A percentile compares a stretch with the other conserved stretches of the same genome.
These are phyloP conservation scores for Inga oerstediana DNA, from an alignment of 306 rosid genomes.

Conservation along the genomic window DNA sequence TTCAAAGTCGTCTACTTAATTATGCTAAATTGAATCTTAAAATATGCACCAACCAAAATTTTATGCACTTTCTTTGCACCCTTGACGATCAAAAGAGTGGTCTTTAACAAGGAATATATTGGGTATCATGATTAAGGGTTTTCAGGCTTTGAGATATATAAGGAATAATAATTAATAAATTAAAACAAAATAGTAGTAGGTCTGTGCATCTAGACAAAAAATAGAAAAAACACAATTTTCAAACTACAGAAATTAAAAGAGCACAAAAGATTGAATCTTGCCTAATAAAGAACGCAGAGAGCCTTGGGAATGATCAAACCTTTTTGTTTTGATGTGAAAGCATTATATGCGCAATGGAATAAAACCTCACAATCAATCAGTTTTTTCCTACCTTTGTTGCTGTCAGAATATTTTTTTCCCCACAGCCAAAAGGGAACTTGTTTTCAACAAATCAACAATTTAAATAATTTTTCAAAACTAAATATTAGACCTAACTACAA, in stretches of 20 bases:
- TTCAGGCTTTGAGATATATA: background rate
- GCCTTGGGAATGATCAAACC: conserved; percentile 35
- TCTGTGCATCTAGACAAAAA: no score
- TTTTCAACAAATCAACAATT: background rate
- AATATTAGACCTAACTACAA: background rate
- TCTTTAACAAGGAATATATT: background rate
- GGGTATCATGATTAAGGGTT: background rate
- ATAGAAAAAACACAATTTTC: background rate
- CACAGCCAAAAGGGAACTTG: background rate
- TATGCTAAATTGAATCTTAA: background rate
- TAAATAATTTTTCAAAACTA: background rate
- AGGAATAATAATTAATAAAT: background rate
- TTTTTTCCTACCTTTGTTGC: background rate
- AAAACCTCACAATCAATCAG: conserved; percentile 30
- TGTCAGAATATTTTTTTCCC: background rate
- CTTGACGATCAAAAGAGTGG: background rate
- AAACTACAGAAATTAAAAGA: background rate
- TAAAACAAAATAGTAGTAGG: background rate
- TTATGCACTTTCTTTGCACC: background rate
- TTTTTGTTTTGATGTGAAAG: conserved; percentile 33
- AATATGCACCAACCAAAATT: background rate
- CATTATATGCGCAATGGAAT: background rate
- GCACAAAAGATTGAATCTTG: background rate
- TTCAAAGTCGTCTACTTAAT: background rate
- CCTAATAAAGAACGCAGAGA: conserved; percentile 1